Percentiles rank a stretch among this genome's conserved stretches.
These are phyloP conservation scores for Lipomyces anomalus DNA, from an alignment of 805 yeast genomes.

Conservation along the genomic window DNA sequence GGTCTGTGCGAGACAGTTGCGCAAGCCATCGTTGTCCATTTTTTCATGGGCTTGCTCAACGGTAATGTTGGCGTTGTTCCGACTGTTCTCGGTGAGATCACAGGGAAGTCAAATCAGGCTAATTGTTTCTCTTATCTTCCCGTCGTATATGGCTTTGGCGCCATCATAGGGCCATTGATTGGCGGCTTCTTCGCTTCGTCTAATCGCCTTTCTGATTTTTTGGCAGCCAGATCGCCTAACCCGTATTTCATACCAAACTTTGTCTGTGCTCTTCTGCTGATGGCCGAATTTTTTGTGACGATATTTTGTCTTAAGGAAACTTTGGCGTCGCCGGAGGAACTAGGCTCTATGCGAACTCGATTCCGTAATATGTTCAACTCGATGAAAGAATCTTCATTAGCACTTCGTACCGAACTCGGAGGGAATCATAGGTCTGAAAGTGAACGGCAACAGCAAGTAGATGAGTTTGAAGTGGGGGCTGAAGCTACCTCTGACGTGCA, in stretches of 20 bases:
- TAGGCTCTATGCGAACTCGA: conserved; percentile 30
- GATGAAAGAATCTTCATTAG: conserved; percentile 12
- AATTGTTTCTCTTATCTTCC: conserved; percentile 59
- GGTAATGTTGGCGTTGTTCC: conserved; percentile 64
- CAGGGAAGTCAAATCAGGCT: conserved; percentile 54
- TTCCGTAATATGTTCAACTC: conserved; percentile 37
- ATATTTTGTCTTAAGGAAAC: conserved; percentile 51
- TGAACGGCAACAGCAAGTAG: neutral
- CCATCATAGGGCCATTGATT: conserved; percentile 55
- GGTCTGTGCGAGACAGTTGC: conserved; percentile 51
- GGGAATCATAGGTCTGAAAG: neutral
- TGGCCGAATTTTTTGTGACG: conserved; percentile 37
- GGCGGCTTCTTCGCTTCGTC: conserved; percentile 46
- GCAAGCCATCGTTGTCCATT: conserved; percentile 50
- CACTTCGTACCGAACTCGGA: neutral
- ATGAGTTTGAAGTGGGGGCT: neutral
- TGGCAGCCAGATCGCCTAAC: conserved; percentile 25
- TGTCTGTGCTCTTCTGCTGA: conserved; percentile 39
- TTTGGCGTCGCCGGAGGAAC: conserved; percentile 34
- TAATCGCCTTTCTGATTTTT: conserved; percentile 23
- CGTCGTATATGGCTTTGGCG: conserved; percentile 54
- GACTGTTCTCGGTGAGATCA: conserved; percentile 55
- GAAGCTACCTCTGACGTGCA: conserved; percentile 11
- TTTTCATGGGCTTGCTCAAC: conserved; percentile 51
- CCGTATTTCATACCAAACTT: conserved; percentile 53